Evolutionary conservation across 2,329 filamentous ascomycete genomes (phyloP).

Genomic region (Cladobotryum protrusum): DNA sequence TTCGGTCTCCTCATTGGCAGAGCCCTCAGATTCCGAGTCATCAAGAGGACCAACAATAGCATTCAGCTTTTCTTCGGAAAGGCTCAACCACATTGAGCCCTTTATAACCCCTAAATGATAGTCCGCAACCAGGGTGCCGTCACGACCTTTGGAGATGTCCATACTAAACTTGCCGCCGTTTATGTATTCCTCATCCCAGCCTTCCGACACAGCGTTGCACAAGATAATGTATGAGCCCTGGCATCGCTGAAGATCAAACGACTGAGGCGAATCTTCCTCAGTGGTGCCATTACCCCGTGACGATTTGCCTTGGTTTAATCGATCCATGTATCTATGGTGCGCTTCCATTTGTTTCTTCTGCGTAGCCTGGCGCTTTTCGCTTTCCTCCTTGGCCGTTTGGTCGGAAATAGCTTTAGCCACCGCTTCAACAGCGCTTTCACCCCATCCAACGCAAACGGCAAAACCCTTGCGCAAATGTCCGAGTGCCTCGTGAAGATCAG

Average conservation of each 20-base stretch:
- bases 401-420: background rate
- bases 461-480: too few relatives aligned
- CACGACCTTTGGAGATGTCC: background rate
- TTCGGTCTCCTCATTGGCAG: background rate
- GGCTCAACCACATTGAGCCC: conserved; percentile 1
- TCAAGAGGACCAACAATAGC: background rate
- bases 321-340: background rate
- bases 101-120: background rate
- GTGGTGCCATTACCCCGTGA: background rate
- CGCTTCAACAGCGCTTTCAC: background rate
- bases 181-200: background rate
- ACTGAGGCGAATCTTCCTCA: background rate
- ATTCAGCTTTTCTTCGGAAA: background rate
- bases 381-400: background rate
- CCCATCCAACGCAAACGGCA: conserved; percentile 2
- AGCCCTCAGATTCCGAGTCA: background rate
- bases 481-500: background rate
- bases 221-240: conserved; percentile 1
- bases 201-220: background rate
- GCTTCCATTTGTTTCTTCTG: conserved; percentile 1
- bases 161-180: background rate
- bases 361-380: background rate
- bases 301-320: background rate
- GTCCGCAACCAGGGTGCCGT: background rate
- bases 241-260: background rate